Base-by-base conservation (phyloP, 345 rosid species). In the Iberis pinnata region DNA sequence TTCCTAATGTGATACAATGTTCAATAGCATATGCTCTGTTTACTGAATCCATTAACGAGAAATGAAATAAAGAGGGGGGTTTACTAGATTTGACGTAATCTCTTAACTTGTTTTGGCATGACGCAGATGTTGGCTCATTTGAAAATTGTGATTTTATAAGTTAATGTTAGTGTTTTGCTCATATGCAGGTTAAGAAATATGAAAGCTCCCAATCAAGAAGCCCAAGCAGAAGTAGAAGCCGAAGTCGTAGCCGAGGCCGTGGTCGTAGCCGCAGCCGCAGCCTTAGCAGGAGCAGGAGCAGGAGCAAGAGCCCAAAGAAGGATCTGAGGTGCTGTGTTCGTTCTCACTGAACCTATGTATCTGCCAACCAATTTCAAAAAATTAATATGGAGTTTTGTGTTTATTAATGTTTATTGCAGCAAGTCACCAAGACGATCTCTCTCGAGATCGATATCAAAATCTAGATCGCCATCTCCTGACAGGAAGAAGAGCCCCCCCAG, bases 161-260 rank as follows among this genome's bases (percentile, higher is more conserved):
- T 22, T 2, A 2, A 22, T 22, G 3, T 22, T 22, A 22, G 17
- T 49, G 8, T 18, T 40, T 15, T 8, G 43, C 29, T 65, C 39
- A 26, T 47, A 47, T 61, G 48, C 61, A 88, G 97, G 97, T 88
- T 65, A 88, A 63, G 73, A 81, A 55, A 33, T 71, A 80, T 52
- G 83, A 83, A 20, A 49, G 71, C 47, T 72, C 81, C 44, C 95
- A 70, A 19, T 84, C 94, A 9, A 84, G 88, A 62, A 87, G 96
- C 70, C 73, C 72, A 22, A 80, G 81, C 41, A 49, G 81, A 24
- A 79, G 81, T 70, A 43, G 80, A 1, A 81, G 88, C 60, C 3
- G 70, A 0, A 72, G 71, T 31, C 53, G 75, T 20, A 77, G 89
- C 18, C 41, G 84, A 19, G 69, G 93, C 54, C 73, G 70, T 8